Percentiles rank a stretch among this genome's conserved stretches.
Evolutionary conservation across 176 grass and related monocot genomes (phyloP).

Genomic region (Oryza meridionalis): DNA sequence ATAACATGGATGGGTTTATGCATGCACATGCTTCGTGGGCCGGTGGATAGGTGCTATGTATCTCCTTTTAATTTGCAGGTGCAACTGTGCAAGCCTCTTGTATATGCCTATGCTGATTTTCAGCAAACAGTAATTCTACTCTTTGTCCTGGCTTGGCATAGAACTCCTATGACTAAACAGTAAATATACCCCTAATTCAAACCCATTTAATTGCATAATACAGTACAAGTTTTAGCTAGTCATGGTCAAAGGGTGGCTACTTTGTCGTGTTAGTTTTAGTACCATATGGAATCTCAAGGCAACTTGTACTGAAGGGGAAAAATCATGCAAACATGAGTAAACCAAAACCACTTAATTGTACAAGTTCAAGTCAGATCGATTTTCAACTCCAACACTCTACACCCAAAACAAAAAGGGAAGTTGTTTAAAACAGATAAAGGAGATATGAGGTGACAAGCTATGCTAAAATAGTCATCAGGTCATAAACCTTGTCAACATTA

Average conservation of each 20-base stretch:
- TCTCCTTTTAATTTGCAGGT: conserved; percentile 1
- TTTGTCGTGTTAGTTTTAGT: not conserved
- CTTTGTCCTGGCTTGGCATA: not conserved
- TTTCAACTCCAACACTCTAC: not conserved
- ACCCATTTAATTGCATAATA: not conserved
- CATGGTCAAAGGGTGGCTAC: conserved; percentile 13
- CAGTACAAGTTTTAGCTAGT: not conserved
- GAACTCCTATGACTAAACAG: conserved; percentile 30
- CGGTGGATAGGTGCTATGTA: not conserved
- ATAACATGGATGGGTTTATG: not conserved
- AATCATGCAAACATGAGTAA: not conserved
- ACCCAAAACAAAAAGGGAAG: not conserved
- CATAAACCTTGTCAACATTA: not conserved
- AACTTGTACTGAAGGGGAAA: conserved; percentile 2
- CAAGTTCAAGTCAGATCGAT: not conserved
- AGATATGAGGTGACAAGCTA: not conserved
- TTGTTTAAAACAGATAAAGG: no score
- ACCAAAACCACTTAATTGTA: not conserved
- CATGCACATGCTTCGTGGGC: not conserved
- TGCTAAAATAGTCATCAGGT: not conserved
- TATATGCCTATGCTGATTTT: not conserved
- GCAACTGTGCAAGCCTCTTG: not conserved
- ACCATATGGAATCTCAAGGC: not conserved
- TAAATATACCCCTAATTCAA: conserved; percentile 1
- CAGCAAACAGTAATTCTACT: conserved; percentile 1